phyloP scores from a whole-genome alignment of 2,329 filamentous ascomycete species.

The Sarocladiaceae sp. region DNA sequence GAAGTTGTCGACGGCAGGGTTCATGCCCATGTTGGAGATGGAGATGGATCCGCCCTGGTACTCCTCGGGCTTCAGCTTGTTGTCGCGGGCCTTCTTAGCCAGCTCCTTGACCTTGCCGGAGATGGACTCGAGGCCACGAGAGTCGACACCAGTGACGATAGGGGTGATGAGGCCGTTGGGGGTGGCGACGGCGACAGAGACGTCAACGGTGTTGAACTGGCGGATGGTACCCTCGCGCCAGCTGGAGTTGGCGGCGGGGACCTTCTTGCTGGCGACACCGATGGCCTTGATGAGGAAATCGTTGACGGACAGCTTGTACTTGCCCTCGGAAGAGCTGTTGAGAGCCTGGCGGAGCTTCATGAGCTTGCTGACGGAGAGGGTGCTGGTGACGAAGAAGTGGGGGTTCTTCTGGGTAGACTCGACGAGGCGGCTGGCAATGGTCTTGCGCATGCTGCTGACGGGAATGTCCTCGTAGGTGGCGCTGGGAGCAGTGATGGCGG shows the following conservation, averaged over 20 bases:
- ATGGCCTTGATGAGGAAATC: conserved; percentile 99
- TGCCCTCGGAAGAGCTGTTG: conserved; percentile 80
- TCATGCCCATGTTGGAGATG: conserved; percentile 99
- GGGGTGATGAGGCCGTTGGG: conserved; percentile 93
- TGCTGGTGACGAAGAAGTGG: conserved; percentile 93
- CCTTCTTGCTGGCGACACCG: conserved; percentile 81
- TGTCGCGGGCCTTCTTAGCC: conserved; percentile 89
- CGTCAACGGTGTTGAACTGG: conserved; percentile 87
- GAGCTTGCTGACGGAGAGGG: conserved; percentile 88
- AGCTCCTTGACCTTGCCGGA: conserved; percentile 90
- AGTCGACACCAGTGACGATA: conserved; percentile 85
- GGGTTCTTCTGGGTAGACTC: conserved; percentile 90
- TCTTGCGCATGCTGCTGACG: conserved; percentile 92
- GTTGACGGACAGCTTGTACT: conserved; percentile 99
- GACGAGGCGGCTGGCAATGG: conserved; percentile 84
- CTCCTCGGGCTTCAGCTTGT: conserved; percentile 98
- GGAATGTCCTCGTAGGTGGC: conserved; percentile 78
- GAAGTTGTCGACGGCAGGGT: conserved; percentile 90
- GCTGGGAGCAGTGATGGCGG: conserved; percentile 47
- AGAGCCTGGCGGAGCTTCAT: conserved; percentile 92
- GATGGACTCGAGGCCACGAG: conserved; percentile 81
- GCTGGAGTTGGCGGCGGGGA: conserved; percentile 90
- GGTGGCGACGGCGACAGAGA: conserved; percentile 92
- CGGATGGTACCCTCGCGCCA: conserved; percentile 90
- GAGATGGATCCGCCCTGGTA: conserved; percentile 99